A percentile compares a stretch with the other conserved stretches of the same genome.
Conservation (phyloP, 2,329 filamentous ascomycete species). For the Cytospora paraplurivora region DNA sequence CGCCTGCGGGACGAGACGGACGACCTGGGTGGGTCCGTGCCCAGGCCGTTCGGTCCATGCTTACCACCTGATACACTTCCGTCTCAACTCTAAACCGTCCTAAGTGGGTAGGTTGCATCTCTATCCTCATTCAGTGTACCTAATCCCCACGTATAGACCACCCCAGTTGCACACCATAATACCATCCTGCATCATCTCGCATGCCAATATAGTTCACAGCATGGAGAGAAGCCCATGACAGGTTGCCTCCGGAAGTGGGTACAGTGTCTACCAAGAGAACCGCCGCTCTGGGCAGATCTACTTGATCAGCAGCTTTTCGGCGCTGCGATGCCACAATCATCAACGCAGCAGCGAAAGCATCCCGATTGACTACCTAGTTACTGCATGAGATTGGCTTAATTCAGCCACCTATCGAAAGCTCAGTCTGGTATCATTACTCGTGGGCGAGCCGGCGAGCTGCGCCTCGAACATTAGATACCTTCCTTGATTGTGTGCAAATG, state of each 20-base stretch:
- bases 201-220: conserved; percentile 4
- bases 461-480: neutral
- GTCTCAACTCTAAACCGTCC: neutral
- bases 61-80: neutral
- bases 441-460: neutral
- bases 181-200: neutral
- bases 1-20: neutral
- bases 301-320: neutral
- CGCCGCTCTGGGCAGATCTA: conserved; percentile 2
- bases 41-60: conserved; percentile 7
- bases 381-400: neutral
- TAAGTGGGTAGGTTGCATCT: neutral
- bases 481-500: neutral
- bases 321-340: neutral
- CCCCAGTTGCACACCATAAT: neutral
- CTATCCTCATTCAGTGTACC: neutral
- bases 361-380: neutral
- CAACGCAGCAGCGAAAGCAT: neutral
- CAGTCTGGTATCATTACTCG: neutral
- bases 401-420: neutral
- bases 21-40: conserved; percentile 6
- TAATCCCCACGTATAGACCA: neutral
- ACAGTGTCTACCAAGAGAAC: conserved; percentile 5
- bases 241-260: conserved; percentile 10
- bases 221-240: neutral